phyloP scores from a whole-genome alignment of 163 green algal species.

The Chlorella variabilis region DNA sequence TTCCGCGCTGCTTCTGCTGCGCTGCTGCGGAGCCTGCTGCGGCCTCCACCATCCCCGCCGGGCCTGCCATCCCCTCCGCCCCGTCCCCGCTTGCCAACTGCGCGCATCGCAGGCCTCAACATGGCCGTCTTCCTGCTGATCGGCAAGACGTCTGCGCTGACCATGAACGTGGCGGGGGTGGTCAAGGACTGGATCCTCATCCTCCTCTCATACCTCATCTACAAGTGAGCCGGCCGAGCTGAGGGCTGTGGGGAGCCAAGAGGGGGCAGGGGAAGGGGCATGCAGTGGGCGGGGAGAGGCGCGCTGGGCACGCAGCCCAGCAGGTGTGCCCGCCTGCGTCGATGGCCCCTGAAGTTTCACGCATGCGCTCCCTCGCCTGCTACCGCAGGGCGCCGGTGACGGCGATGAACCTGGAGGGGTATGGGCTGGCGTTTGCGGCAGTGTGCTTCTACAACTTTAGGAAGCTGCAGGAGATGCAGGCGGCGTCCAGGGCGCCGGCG shows the following conservation, averaged over 20 bases:
- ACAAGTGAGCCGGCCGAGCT: constrained; percentile 37
- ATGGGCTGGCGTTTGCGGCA: constrained; percentile 71
- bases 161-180: constrained; percentile 89
- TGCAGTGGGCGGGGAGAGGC: too few species aligned
- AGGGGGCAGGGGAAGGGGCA: neutral
- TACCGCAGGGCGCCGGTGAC: constrained; percentile 64
- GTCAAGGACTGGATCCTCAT: constrained; percentile 92
- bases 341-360: neutral
- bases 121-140: constrained; percentile 89
- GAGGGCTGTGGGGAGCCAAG: neutral
- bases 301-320: too few species aligned
- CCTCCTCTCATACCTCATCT: constrained; percentile 69
- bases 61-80: too few species aligned
- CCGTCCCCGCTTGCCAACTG: too few species aligned
- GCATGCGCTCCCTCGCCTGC: neutral
- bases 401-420: constrained; percentile 74
- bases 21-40: too few species aligned
- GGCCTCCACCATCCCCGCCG: too few species aligned
- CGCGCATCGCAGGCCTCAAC: constrained; percentile 78
- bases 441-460: constrained; percentile 79
- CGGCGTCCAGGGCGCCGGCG: neutral
- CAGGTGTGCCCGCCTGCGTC: neutral
- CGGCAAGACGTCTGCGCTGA: constrained; percentile 80
- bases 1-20: too few species aligned
- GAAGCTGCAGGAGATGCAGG: constrained; percentile 53